Evolutionary conservation across 1,284 basidiomycete genomes (phyloP).

Genomic region (Ceratobasidium sp.): DNA sequence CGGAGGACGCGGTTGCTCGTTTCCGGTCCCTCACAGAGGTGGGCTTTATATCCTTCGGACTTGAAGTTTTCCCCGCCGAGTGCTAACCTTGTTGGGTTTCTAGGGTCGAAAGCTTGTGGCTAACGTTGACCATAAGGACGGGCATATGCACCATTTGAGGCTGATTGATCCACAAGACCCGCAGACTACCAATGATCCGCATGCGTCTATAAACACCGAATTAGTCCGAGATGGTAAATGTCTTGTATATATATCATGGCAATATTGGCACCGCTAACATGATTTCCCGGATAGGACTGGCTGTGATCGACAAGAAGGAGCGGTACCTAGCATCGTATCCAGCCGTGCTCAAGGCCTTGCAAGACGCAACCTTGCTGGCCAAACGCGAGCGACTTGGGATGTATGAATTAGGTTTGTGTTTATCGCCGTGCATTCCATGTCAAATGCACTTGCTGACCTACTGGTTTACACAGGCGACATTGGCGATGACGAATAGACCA

Average conservation of each 20-base stretch:
- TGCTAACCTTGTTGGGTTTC: constrained; percentile 36
- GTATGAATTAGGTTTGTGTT: constrained; percentile 74
- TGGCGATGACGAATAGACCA: constrained; percentile 18
- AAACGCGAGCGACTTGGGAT: constrained; percentile 81
- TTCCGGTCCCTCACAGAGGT: constrained; percentile 82
- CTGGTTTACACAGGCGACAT: constrained; percentile 9
- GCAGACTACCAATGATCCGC: constrained; percentile 65
- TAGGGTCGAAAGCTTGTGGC: constrained; percentile 84
- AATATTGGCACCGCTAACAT: constrained; percentile 17
- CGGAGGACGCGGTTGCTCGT: constrained; percentile 79
- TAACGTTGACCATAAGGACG: constrained; percentile 86
- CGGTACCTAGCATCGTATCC: constrained; percentile 76
- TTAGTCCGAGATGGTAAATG: constrained; percentile 63
- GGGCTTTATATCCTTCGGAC: constrained; percentile 12
- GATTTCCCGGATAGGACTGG: constrained; percentile 59
- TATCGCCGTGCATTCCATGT: background rate
- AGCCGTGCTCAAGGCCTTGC: constrained; percentile 68
- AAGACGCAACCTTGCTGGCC: constrained; percentile 66
- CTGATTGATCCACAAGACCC: constrained; percentile 86
- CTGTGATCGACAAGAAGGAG: constrained; percentile 76
- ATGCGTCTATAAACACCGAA: constrained; percentile 84
- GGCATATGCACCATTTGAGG: constrained; percentile 77
- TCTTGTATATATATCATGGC: background rate
- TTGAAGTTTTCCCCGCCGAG: constrained; percentile 15
- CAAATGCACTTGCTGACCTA: background rate